phyloP scores from a whole-genome alignment of 2,329 filamentous ascomycete species.

The Helotiales sp. region DNA sequence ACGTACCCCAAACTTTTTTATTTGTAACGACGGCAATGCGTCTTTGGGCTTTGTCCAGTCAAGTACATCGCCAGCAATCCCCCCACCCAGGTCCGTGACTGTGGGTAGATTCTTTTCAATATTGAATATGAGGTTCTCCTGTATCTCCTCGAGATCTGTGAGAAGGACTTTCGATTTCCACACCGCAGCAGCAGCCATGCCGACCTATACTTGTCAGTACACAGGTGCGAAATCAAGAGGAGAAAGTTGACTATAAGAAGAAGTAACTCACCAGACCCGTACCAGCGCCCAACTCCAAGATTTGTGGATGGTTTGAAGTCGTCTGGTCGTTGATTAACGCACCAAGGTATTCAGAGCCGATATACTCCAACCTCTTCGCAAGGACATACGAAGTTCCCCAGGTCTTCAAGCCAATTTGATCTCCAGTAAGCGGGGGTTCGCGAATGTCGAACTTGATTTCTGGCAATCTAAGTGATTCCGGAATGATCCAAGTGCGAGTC shows the following conservation, averaged over 20 bases:
- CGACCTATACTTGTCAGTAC: conserved; percentile 52
- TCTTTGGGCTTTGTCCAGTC: conserved; percentile 54
- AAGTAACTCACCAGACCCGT: conserved; percentile 16
- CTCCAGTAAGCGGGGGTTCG: conserved; percentile 86
- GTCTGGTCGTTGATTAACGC: conserved; percentile 45
- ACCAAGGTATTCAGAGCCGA: conserved; percentile 40
- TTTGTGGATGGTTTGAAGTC: conserved; percentile 22
- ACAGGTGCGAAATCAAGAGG: neutral
- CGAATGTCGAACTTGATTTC: conserved; percentile 73
- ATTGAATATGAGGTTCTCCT: conserved; percentile 81
- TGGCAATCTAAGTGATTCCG: conserved; percentile 45
- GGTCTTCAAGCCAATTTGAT: conserved; percentile 90
- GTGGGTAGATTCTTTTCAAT: conserved; percentile 63
- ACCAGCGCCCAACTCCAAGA: conserved; percentile 75
- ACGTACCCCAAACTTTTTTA: conserved; percentile 49
- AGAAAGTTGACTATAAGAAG: no score
- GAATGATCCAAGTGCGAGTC: conserved; percentile 64
- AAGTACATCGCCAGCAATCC: conserved; percentile 66
- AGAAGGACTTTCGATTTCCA: conserved; percentile 71
- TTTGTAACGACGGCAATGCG: conserved; percentile 46
- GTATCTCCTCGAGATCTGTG: conserved; percentile 84
- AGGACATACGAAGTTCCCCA: conserved; percentile 81
- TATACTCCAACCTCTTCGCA: conserved; percentile 67
- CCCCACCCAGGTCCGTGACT: conserved; percentile 57
- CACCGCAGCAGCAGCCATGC: conserved; percentile 78